Evolutionary conservation across 2,329 filamentous ascomycete genomes (phyloP).

Genomic region (Trichoderma endophyticum): DNA sequence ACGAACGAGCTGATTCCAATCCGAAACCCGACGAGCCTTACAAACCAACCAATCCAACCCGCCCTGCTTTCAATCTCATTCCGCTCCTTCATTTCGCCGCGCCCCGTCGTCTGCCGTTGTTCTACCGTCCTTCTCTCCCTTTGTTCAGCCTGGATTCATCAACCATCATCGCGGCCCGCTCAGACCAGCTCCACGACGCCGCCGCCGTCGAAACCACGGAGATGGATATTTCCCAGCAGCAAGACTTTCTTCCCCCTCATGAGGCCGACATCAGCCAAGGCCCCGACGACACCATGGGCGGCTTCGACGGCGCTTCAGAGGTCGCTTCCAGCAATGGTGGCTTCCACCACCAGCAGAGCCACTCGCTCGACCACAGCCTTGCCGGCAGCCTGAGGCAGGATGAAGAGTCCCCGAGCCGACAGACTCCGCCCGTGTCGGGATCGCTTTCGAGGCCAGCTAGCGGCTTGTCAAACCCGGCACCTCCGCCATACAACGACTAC

Average conservation of each 20-base stretch:
- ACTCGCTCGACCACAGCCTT: constrained; percentile 50
- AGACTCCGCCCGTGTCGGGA: constrained; percentile 46
- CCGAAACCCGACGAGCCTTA: not conserved
- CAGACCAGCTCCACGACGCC: constrained; percentile 23
- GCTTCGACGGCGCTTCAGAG: constrained; percentile 48
- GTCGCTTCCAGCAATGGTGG: constrained; percentile 37
- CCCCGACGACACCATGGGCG: constrained; percentile 48
- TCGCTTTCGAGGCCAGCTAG: constrained; percentile 55
- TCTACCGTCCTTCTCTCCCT: constrained; percentile 20
- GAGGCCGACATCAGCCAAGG: constrained; percentile 4
- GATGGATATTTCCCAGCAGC: constrained; percentile 25
- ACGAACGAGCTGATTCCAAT: constrained; percentile 24
- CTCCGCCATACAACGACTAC: constrained; percentile 44
- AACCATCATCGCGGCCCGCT: constrained; percentile 30
- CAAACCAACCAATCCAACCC: not conserved
- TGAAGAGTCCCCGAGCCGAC: constrained; percentile 43
- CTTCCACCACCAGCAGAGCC: constrained; percentile 43
- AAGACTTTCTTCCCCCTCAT: constrained; percentile 5
- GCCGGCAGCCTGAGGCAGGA: constrained; percentile 40
- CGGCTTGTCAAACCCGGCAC: constrained; percentile 47
- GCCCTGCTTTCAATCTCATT: not conserved
- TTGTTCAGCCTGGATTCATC: constrained; percentile 51
- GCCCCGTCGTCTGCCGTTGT: constrained; percentile 18
- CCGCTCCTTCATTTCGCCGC: not conserved
- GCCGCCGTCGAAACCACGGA: constrained; percentile 54